A percentile compares a stretch with the other conserved stretches of the same genome.
Conservation (phyloP, 345 rosid species). For the Corchorus capsularis region DNA sequence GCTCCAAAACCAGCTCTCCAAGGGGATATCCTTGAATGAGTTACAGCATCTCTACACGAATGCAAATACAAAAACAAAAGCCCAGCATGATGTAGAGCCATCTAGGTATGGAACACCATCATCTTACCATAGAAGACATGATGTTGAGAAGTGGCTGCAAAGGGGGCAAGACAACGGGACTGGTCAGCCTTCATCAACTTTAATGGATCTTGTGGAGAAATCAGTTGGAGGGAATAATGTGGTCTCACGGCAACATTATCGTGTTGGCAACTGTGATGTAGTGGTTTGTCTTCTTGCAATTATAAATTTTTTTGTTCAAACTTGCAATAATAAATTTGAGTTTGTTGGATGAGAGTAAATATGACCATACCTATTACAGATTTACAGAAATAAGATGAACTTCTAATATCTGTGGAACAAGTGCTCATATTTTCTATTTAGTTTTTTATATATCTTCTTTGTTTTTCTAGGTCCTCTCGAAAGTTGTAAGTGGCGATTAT, state of each 20-base stretch:
- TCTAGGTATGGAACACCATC: constrained; percentile 23
- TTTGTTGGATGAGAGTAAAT: constrained; percentile 17
- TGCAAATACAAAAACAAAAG: constrained; percentile 25
- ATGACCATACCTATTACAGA: not conserved
- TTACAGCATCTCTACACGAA: constrained; percentile 31
- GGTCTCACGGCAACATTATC: constrained; percentile 43
- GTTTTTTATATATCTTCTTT: not conserved
- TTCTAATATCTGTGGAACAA: not conserved
- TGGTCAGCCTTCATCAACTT: constrained; percentile 31
- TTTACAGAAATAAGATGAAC: not conserved
- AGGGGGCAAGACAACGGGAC: constrained; percentile 38
- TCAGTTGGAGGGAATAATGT: constrained; percentile 44
- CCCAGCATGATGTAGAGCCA: constrained; percentile 24
- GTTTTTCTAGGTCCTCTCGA: constrained; percentile 44
- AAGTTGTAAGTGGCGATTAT: constrained; percentile 35
- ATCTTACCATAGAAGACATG: constrained; percentile 38
- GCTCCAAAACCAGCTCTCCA: constrained; percentile 48
- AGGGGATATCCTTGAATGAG: constrained; percentile 51
- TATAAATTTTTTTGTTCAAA: not conserved
- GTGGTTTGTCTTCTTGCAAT: constrained; percentile 41
- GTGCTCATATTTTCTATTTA: not conserved
- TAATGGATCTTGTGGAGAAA: constrained; percentile 49
- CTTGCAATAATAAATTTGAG: not conserved
- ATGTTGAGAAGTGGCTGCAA: constrained; percentile 56
- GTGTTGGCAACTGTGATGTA: constrained; percentile 41